Evolutionary conservation across 495 filamentous ascomycete genomes (phyloP), one percentile per base, ranked within the genome.

Genomic region (Xanthoparmelia taractica): DNA sequence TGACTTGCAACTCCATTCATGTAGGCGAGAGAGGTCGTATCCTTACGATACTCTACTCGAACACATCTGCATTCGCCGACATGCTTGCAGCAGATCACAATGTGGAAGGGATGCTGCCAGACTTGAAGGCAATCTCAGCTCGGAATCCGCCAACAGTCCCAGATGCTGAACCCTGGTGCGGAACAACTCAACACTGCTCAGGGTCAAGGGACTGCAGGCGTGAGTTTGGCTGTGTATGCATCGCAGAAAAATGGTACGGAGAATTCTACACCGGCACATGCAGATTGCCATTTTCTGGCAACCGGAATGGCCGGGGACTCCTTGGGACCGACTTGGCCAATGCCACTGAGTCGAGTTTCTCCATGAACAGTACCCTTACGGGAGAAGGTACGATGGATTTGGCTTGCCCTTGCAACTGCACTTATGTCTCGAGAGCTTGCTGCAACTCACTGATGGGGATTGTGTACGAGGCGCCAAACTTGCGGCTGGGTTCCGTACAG

Each of bases 401-500:
- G 29, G 47, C 47, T 29, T 50, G 47, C 25, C 47, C 47, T 17
- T 50, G 47, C 7, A 50, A 50, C 25, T 50, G 47, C 29, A 50
- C 47, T 15, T 50, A 50, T 50, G 47, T 50, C 25, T 50, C 47
- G 47, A 50, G 29, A 29, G 23, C 23, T 50, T 50, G 47, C 47
- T 50, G 47, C 47, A 50, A 27, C 47, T 50, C 47, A 4, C 47
- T 25, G 27, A 12, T 25, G 47, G 47, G 47, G 17, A 50, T 50
- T 50, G 47, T 50, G 25, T 29, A 50, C 47, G 47, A 50, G 47
- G 47, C 47, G 25, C 23, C 12, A 2, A 11, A 29, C 29, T 50
- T 50, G 47, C 27, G 6, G 23, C 15, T 50, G 47, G 47, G 47
- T 29, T 27, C 47, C 7, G 6, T 50, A 3, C 47, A 50, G 12